Percentiles rank a stretch among this genome's conserved stretches.
phyloP scores from a whole-genome alignment of 352 stramenopile species.

The Sclerospora graminicola region DNA sequence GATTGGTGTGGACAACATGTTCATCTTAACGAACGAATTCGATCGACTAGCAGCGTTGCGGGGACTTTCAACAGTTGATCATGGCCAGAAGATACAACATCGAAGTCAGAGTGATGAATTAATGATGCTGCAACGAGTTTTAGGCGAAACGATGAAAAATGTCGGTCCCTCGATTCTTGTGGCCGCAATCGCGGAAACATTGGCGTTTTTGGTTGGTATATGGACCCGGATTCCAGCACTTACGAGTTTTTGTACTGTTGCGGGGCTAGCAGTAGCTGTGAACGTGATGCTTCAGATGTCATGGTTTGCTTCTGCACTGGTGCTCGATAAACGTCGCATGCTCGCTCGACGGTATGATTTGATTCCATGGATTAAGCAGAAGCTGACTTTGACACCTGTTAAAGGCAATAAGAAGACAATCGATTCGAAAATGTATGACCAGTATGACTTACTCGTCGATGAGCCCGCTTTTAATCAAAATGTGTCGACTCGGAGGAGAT shows the following conservation, averaged over 20 bases:
- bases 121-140: constrained; percentile 42
- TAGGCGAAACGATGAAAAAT: constrained; percentile 67
- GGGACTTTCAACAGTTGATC: constrained; percentile 23
- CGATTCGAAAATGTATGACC: constrained; percentile 14
- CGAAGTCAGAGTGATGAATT: constrained; percentile 22
- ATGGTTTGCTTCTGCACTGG: constrained; percentile 79
- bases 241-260: constrained; percentile 81
- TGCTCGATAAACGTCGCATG: constrained; percentile 61
- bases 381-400: constrained; percentile 17
- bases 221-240: constrained; percentile 84
- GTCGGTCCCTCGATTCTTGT: constrained; percentile 82
- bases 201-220: constrained; percentile 74
- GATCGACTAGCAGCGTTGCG: constrained; percentile 45
- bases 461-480: constrained; percentile 3
- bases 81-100: constrained; percentile 19
- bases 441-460: constrained; percentile 21
- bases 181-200: constrained; percentile 69
- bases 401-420: constrained; percentile 7
- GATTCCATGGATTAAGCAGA: constrained; percentile 53
- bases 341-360: constrained; percentile 60
- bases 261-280: constrained; percentile 62
- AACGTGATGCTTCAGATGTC: constrained; percentile 82
- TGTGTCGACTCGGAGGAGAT: not conserved
- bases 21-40: constrained; percentile 86
- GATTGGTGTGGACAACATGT: constrained; percentile 91